Percentiles rank a stretch among this genome's conserved stretches.
Evolutionary conservation across 208 protist genomes (phyloP).

Genomic region (Leishmania tarentolae): DNA sequence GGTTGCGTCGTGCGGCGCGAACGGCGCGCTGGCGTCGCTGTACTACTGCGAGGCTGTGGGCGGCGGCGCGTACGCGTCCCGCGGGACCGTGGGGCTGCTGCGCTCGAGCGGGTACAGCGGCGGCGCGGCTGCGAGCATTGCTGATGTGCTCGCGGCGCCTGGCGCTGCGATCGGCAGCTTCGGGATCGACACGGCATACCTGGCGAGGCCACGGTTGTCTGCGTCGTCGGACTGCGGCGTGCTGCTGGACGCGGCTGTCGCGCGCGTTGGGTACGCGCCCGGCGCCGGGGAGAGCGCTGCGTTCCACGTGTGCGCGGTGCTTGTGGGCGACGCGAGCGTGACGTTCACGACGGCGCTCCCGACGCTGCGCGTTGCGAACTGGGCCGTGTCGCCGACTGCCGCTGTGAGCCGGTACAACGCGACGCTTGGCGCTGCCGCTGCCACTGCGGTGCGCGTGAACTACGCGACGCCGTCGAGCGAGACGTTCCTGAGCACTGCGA

Average conservation of each 20-base stretch:
- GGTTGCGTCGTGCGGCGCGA: constrained; percentile 37
- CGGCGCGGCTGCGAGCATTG: constrained; percentile 41
- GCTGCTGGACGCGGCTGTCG: constrained; percentile 20
- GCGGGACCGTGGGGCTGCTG: constrained; percentile 55
- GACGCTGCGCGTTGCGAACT: constrained; percentile 56
- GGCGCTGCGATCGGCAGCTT: constrained; percentile 37
- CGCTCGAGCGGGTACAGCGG: constrained; percentile 33
- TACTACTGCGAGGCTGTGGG: constrained; percentile 68
- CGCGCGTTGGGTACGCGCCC: constrained; percentile 43
- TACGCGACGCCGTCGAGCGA: constrained; percentile 42
- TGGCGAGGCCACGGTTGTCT: constrained; percentile 38
- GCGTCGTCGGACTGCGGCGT: constrained; percentile 30
- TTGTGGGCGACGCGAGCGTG: constrained; percentile 27
- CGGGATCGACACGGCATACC: constrained; percentile 43
- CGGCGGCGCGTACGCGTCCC: constrained; percentile 28
- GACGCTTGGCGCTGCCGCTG: constrained; percentile 14
- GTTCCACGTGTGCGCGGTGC: constrained; percentile 62
- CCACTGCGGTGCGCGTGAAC: constrained; percentile 38
- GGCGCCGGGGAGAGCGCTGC: constrained; percentile 28
- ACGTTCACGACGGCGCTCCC: constrained; percentile 52
- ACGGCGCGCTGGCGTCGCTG: constrained; percentile 20
- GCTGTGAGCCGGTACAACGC: constrained; percentile 42
- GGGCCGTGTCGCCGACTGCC: constrained; percentile 33
- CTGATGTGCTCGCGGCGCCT: constrained; percentile 35
- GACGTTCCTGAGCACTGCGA: constrained; percentile 47